Conservation (phyloP, 805 yeast species). For the Candida chilensis region DNA sequence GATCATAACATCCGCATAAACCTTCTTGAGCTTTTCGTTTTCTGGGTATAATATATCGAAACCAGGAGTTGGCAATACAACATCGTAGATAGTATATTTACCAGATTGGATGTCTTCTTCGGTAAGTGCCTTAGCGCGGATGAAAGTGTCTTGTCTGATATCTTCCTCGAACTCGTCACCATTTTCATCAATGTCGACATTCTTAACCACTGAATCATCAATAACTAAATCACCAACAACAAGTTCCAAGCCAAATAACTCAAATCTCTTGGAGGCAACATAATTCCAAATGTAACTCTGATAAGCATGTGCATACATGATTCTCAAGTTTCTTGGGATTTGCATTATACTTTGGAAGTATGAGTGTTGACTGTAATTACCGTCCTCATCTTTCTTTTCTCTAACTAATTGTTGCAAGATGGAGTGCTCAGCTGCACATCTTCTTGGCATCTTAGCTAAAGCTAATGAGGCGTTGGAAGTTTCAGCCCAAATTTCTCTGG, state of each 20-base stretch:
- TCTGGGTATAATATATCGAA: constrained; percentile 83
- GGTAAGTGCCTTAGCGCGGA: constrained; percentile 69
- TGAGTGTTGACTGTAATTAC: constrained; percentile 38
- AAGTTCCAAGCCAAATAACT: constrained; percentile 56
- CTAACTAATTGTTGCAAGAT: constrained; percentile 53
- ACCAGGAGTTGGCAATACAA: constrained; percentile 96
- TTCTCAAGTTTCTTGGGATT: constrained; percentile 83
- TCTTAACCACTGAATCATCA: constrained; percentile 15
- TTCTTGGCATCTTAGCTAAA: constrained; percentile 71
- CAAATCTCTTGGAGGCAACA: constrained; percentile 71
- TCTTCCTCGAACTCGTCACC: constrained; percentile 66
- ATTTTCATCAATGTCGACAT: constrained; percentile 18
- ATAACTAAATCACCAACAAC: constrained; percentile 79
- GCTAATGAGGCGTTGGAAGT: constrained; percentile 61
- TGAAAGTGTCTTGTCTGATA: constrained; percentile 42
- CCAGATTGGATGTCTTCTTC: constrained; percentile 56
- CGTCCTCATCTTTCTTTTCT: constrained; percentile 34
- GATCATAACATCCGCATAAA: constrained; percentile 67
- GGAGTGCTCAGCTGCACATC: constrained; percentile 78
- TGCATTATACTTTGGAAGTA: constrained; percentile 77
- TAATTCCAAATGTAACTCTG: constrained; percentile 94
- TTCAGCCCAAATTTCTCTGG: constrained; percentile 74
- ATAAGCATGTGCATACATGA: constrained; percentile 96
- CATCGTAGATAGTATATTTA: constrained; percentile 63
- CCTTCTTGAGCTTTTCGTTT: constrained; percentile 46